Conservation (phyloP, 1,139 yeast species). For the Yamadazyma sp. region DNA sequence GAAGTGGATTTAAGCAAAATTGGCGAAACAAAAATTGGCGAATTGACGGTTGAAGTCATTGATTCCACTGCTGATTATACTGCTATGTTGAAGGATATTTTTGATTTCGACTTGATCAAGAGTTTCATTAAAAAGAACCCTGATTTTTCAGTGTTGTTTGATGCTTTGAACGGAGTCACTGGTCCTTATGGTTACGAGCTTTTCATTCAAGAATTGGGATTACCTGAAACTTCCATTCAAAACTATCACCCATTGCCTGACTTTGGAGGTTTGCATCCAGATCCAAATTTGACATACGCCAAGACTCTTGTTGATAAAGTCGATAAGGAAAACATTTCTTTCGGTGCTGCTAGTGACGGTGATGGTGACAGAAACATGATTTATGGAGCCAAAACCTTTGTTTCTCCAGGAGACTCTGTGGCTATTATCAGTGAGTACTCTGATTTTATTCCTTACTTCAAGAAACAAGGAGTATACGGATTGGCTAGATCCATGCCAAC, state of each 20-base stretch:
- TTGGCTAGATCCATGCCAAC: constrained; percentile 99
- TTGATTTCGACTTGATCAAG: constrained; percentile 83
- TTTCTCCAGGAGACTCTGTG: constrained; percentile 97
- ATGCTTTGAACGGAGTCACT: constrained; percentile 92
- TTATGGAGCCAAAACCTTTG: constrained; percentile 93
- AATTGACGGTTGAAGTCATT: constrained; percentile 71
- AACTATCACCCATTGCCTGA: constrained; percentile 80
- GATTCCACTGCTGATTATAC: constrained; percentile 82
- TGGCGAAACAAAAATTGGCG: constrained; percentile 55
- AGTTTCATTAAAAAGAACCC: constrained; percentile 56
- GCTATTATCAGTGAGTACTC: constrained; percentile 97
- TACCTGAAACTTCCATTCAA: constrained; percentile 70
- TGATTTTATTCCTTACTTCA: constrained; percentile 83
- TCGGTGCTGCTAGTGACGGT: constrained; percentile 99
- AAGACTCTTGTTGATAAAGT: constrained; percentile 82
- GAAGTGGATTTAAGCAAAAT: constrained; percentile 58
- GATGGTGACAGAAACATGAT: constrained; percentile 99
- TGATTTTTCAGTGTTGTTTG: constrained; percentile 76
- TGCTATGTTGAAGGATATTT: constrained; percentile 75
- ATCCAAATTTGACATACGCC: constrained; percentile 96
- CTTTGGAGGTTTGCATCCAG: constrained; percentile 97
- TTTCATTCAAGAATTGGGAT: constrained; percentile 80
- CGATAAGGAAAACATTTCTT: constrained; percentile 75
- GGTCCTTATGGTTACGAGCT: constrained; percentile 93
- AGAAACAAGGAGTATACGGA: constrained; percentile 83